Conservation (phyloP, 2,329 filamentous ascomycete genomes). For the Penicillium occitanis region DNA sequence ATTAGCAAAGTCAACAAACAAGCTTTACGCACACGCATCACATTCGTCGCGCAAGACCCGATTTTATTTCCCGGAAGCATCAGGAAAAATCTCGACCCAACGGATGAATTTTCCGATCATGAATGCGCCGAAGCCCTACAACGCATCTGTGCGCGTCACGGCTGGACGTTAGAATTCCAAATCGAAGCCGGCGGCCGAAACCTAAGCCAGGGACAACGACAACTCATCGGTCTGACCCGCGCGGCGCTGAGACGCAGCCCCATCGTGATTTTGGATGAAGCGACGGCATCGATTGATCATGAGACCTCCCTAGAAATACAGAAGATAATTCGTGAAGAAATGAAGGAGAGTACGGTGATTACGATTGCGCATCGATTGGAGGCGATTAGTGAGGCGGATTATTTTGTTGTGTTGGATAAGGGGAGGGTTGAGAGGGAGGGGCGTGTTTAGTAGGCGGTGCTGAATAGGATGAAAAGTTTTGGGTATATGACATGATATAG, state of each 20-base stretch:
- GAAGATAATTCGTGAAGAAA: constrained; percentile 38
- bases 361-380: constrained; percentile 65
- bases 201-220: constrained; percentile 60
- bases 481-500: neutral
- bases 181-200: constrained; percentile 63
- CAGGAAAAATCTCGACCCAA: constrained; percentile 63
- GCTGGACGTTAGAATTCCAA: constrained; percentile 56
- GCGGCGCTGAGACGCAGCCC: constrained; percentile 61
- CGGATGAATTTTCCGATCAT: constrained; percentile 56
- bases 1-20: constrained; percentile 60
- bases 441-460: neutral
- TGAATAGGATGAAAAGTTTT: neutral
- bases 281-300: constrained; percentile 64
- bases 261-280: constrained; percentile 66
- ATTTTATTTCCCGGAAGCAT: constrained; percentile 64
- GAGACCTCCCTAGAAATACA: constrained; percentile 56
- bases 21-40: constrained; percentile 60
- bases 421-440: constrained; percentile 42
- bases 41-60: constrained; percentile 67
- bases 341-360: constrained; percentile 55
- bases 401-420: constrained; percentile 55
- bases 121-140: constrained; percentile 48
- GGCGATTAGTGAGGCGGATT: constrained; percentile 60
- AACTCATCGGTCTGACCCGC: constrained; percentile 64
- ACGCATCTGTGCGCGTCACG: constrained; percentile 56